phyloP scores from a whole-genome alignment of 345 rosid species.

The Hevea brasiliensis region DNA sequence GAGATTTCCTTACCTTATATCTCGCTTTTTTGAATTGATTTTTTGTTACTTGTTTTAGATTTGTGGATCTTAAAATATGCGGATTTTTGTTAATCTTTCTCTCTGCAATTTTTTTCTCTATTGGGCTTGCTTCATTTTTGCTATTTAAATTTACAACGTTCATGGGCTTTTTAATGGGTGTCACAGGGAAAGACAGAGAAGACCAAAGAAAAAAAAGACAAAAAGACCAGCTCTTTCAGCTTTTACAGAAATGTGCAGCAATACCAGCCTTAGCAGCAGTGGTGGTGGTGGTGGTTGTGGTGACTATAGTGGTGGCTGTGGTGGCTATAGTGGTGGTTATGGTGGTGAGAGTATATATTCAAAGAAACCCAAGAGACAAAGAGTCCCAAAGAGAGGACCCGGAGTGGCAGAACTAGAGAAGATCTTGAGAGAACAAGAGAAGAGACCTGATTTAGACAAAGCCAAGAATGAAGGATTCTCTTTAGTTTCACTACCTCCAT shows the following conservation, averaged over 20 bases:
- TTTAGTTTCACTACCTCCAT: constrained; percentile 6
- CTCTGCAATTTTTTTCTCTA: constrained; percentile 18
- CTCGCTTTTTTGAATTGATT: constrained; percentile 46
- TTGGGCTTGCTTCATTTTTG: constrained; percentile 15
- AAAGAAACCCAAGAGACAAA: constrained; percentile 48
- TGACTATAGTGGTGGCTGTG: constrained; percentile 23
- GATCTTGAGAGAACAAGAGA: constrained; percentile 66
- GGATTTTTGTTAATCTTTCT: constrained; percentile 28
- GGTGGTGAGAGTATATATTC: constrained; percentile 26
- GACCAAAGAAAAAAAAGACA: too few species aligned
- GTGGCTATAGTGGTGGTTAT: constrained; percentile 27
- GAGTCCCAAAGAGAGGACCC: constrained; percentile 65
- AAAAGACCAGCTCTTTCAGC: background rate
- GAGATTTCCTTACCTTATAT: constrained; percentile 60
- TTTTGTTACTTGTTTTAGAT: constrained; percentile 43
- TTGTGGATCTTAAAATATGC: constrained; percentile 37
- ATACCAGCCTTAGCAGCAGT: constrained; percentile 26
- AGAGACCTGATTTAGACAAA: background rate
- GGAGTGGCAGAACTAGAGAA: constrained; percentile 85
- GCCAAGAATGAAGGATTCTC: constrained; percentile 15
- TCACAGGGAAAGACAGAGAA: background rate
- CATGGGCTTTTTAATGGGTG: constrained; percentile 11
- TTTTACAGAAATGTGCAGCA: constrained; percentile 50
- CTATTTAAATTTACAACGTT: constrained; percentile 20
- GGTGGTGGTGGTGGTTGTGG: constrained; percentile 27